Evolutionary conservation across 208 protist genomes (phyloP), one percentile per base, ranked within the genome.

Genomic region (Wallacemonas collosoma): DNA sequence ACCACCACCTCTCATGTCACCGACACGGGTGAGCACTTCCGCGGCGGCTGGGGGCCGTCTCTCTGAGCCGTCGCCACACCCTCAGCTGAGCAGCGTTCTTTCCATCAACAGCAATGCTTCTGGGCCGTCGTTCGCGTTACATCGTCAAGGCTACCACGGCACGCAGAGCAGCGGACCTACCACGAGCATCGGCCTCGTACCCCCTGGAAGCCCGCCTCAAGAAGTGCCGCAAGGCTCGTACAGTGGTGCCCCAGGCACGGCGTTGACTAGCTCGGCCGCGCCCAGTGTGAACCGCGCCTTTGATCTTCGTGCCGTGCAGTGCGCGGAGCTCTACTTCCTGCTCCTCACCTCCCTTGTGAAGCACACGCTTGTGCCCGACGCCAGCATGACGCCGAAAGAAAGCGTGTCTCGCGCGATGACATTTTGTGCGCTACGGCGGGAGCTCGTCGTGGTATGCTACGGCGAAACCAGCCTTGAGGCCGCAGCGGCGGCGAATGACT

Each of bases 391-490:
- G n/a, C 74, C 73, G 2, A 64, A 72, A 14, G 83, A 88, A 51
- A 73, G 79, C 36, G 60, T 83, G 60, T 67, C 71, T n/a, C 75
- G 75, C 8, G 79, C 83, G 2, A 75, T 81, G 41, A 79, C 72
- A 57, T 79, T 79, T 57, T 83, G 77, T 55, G 76, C 78, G 11
- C 68, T 85, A 50, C 79, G 83, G 8, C 79, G 76, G 1, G 80
- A 88, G 55, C 62, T 81, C 0, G 70, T 81, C 8, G 79, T 79
- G 36, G 63, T 81, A 44, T 74, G 67, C 43, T 76, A 81, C 71
- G 83, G 83, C 44, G 76, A 83, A 50, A 48, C 60, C 40, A 83
- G 76, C 62, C 43, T 80, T 2, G 79, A 88, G 70, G 83, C 80
- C 17, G 76, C 77, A n/a, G 75, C 82, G 43, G 79, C 80, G 64